Evolutionary conservation across 2,329 filamentous ascomycete species (phyloP).

Genomic region (Annulohypoxylon truncatum): DNA sequence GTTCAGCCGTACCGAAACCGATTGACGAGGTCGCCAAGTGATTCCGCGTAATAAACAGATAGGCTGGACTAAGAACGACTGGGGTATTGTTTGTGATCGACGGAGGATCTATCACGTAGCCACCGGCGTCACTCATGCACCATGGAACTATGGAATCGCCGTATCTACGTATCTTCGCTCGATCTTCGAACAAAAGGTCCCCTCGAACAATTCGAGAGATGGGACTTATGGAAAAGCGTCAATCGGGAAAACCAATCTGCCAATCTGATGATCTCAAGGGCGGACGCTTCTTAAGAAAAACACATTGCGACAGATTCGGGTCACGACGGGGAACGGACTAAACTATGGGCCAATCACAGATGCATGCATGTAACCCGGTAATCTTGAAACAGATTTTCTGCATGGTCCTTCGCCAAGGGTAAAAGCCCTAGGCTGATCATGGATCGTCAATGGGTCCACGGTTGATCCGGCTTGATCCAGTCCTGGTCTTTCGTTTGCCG

Average conservation of each 20-base stretch:
- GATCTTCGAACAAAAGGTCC: neutral
- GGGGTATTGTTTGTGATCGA: conserved; percentile 19
- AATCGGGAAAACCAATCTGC: conserved; percentile 2
- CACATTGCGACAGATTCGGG: conserved; percentile 22
- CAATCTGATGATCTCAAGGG: conserved; percentile 14
- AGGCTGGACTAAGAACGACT: conserved; percentile 3
- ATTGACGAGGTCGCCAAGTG: conserved; percentile 15
- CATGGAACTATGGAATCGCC: neutral
- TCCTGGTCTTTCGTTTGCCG: conserved; percentile 29
- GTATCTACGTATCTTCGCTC: neutral
- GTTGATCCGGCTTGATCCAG: conserved; percentile 38
- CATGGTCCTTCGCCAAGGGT: conserved; percentile 39
- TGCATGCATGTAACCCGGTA: conserved; percentile 21
- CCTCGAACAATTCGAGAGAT: neutral
- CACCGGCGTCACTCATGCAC: conserved; percentile 11
- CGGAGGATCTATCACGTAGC: conserved; percentile 27
- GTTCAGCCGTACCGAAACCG: conserved; percentile 2
- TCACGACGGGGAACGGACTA: conserved; percentile 19
- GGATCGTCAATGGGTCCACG: conserved; percentile 40
- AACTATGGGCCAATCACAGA: conserved; percentile 35
- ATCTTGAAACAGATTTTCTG: conserved; percentile 44
- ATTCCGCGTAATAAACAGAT: neutral
- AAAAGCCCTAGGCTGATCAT: conserved; percentile 37
- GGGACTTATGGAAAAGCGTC: conserved; percentile 5
- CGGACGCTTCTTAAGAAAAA: conserved; percentile 18